Evolutionary conservation across 768 basidiomycete genomes (phyloP).

Genomic region (Suillus fuscotomentosus): DNA sequence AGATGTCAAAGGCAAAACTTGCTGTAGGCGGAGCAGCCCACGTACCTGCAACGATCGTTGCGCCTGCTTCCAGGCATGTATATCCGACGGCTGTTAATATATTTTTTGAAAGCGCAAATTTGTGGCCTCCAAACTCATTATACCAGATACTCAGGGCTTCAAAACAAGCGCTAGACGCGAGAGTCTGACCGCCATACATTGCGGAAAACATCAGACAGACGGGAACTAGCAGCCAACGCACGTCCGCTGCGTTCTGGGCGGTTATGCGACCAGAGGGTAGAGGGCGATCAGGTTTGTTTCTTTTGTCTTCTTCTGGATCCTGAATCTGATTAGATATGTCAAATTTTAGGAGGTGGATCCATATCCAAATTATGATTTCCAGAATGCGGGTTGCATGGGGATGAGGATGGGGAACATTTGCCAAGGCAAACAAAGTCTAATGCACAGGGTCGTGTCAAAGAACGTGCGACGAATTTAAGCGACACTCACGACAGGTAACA

Average conservation of each 20-base stretch:
- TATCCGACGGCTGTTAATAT: slow-evolving; percentile 24
- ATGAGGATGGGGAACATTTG: slow-evolving; percentile 20
- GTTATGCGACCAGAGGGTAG: slow-evolving; percentile 37
- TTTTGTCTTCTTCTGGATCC: slow-evolving; percentile 32
- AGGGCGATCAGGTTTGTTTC: slow-evolving; percentile 38
- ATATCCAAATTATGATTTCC: slow-evolving; percentile 35
- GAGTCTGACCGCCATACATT: slow-evolving; percentile 22
- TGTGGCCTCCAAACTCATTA: slow-evolving; percentile 26
- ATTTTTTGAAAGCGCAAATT: slow-evolving; percentile 24
- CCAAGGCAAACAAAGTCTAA: slow-evolving; percentile 26
- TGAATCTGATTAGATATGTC: slow-evolving; percentile 36
- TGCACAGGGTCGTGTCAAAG: not conserved
- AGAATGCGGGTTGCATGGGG: slow-evolving; percentile 6
- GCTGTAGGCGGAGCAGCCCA: not conserved
- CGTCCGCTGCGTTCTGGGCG: slow-evolving; percentile 22
- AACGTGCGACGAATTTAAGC: not conserved
- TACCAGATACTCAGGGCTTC: slow-evolving; percentile 28
- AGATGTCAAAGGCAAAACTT: not conserved
- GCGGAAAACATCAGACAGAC: slow-evolving; percentile 27
- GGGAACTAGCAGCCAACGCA: slow-evolving; percentile 29
- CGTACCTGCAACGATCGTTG: slow-evolving; percentile 27
- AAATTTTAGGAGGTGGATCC: slow-evolving; percentile 38
- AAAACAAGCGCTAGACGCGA: slow-evolving; percentile 24
- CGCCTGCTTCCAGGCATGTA: slow-evolving; percentile 27
- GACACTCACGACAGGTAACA: slow-evolving; percentile 7